Base-by-base conservation (phyloP, 768 basidiomycete genomes). In the Boletus pseudo-olivaceus region DNA sequence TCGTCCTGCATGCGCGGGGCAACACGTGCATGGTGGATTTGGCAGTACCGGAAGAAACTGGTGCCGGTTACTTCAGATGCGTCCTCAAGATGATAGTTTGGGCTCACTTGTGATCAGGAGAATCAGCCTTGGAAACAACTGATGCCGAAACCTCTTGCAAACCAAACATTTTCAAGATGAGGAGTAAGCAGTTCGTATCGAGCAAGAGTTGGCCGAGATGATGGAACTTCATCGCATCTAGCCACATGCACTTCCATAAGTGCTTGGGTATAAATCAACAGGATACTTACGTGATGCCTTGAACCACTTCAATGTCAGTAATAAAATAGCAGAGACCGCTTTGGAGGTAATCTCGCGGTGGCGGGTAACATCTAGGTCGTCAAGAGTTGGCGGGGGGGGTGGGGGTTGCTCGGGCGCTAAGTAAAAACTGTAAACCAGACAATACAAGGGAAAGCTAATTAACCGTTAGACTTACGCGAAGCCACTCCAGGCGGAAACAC, bases 91-190 rank as follows among this genome's bases (percentile, higher is more conserved):
- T 42, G 41, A 42, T 35, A 61, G 26, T 45, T 52, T 20, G 9
- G 11, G 49, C 79, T 59, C 57, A 93, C 92, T 93, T 93, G 67
- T 90, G 82, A 51, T 93, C 88, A 7, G 87, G 87, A 4, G 84
- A 85, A 65, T 98, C 95, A 27, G 92, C 88, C 68, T 87, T 93
- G 9, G 91, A 85, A n/a, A 90, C 76, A 7, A 99, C 89, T 5
- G 87, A 83, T 17, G 79, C 78, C 0, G 88, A 80, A 4, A 97
- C 88, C 67, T 99, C 97, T 68, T 94, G 91, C 58, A 98, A 70
- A n/a, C 95, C 93, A 69, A 98, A 98, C 88, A 98, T 97, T 76
- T 98, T 98, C 62, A 99, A 74, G 47, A 98, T 91, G 30, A 98
- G 78, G 30, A 98, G 75, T 12, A 98, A 73, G 67, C 94, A 96